Evolutionary conservation across 495 filamentous ascomycete species (phyloP).

Genomic region (Poronia punctata): DNA sequence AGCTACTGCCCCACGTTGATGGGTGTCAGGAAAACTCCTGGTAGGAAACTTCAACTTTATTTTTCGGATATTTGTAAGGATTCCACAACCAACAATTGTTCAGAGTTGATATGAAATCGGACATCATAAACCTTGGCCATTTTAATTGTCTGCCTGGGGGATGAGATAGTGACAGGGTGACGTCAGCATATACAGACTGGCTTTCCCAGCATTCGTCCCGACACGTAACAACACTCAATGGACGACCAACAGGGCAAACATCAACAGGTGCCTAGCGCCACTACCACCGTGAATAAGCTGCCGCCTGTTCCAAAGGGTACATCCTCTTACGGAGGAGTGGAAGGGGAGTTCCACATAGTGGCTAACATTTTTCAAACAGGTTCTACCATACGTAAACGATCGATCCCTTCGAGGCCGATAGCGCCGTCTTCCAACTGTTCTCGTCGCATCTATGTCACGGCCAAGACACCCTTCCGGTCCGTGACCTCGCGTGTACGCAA

Average conservation of each 20-base stretch:
- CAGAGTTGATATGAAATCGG: constrained; percentile 7
- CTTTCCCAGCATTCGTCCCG: neutral
- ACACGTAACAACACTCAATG: neutral
- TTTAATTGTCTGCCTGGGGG: constrained; percentile 9
- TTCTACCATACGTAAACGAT: constrained; percentile 59
- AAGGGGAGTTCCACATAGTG: constrained; percentile 29
- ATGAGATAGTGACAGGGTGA: constrained; percentile 1
- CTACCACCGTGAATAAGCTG: constrained; percentile 4
- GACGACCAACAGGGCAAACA: neutral
- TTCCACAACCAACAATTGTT: neutral
- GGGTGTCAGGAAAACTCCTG: too few relatives aligned
- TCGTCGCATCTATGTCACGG: constrained; percentile 70
- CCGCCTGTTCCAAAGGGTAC: constrained; percentile 12
- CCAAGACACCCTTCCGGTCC: constrained; percentile 70
- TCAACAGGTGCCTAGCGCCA: constrained; percentile 11
- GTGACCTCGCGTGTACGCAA: constrained; percentile 73
- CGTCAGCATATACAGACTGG: neutral
- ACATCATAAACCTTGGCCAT: neutral
- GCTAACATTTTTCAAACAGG: constrained; percentile 57
- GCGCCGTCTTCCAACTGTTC: constrained; percentile 15
- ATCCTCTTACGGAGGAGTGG: neutral
- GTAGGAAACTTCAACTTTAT: neutral
- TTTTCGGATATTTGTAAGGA: neutral
- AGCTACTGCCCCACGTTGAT: too few relatives aligned
- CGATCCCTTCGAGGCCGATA: constrained; percentile 45